These are phyloP conservation scores for Microascus cirrosus DNA, from an alignment of 2,329 filamentous ascomycete species.

Conservation along the genomic window DNA sequence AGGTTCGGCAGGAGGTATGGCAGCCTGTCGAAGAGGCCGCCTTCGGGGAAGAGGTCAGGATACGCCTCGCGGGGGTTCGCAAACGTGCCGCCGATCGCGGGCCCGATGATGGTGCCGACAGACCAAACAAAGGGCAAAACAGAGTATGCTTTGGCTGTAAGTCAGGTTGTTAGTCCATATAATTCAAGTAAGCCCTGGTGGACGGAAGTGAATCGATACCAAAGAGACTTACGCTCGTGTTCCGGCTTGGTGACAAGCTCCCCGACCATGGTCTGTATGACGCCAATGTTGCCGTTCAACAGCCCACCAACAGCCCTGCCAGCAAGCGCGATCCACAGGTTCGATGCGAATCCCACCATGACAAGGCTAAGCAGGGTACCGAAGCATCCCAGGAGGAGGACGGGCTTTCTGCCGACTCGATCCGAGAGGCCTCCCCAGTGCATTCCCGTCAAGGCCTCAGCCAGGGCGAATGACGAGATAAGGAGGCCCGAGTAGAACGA, in stretches of 20 bases:
- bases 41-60: constrained; percentile 55
- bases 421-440: constrained; percentile 82
- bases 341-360: constrained; percentile 70
- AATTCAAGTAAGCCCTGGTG: constrained; percentile 10
- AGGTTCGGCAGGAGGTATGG: constrained; percentile 87
- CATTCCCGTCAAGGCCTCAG: constrained; percentile 75
- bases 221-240: constrained; percentile 60
- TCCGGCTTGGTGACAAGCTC: constrained; percentile 75
- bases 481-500: constrained; percentile 82
- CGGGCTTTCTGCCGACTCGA: constrained; percentile 71
- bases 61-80: constrained; percentile 67
- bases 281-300: constrained; percentile 84
- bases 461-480: constrained; percentile 75
- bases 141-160: constrained; percentile 66
- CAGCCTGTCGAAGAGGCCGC: constrained; percentile 62
- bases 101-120: constrained; percentile 80
- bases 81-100: constrained; percentile 79
- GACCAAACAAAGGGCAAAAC: constrained; percentile 95
- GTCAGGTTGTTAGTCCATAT: background rate
- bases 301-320: constrained; percentile 70
- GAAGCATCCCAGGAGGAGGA: constrained; percentile 68
- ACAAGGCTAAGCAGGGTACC: constrained; percentile 78
- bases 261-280: constrained; percentile 88
- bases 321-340: constrained; percentile 71
- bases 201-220: background rate